Evolutionary conservation across 2,329 filamentous ascomycete genomes (phyloP).

Genomic region (Phoma sp.): DNA sequence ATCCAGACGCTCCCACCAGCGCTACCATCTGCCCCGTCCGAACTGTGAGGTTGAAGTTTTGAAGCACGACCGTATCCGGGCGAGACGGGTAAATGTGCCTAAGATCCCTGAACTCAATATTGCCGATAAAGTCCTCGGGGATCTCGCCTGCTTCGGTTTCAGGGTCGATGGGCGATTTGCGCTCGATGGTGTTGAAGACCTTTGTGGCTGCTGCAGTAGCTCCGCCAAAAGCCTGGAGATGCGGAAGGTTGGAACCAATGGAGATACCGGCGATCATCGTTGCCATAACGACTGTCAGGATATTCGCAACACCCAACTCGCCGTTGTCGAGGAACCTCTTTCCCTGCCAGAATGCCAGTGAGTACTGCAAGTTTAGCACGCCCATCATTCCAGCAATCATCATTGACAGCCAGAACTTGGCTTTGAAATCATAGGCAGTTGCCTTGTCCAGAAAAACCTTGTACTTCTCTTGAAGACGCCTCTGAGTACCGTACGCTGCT

Average conservation of each 20-base stretch:
- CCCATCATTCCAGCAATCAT: conserved; percentile 88
- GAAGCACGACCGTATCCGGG: conserved; percentile 87
- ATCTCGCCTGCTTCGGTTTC: conserved; percentile 73
- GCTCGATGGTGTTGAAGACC: conserved; percentile 93
- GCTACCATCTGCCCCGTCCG: conserved; percentile 92
- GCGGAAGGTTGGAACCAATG: conserved; percentile 73
- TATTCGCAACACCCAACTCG: conserved; percentile 69
- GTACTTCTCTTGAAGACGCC: conserved; percentile 87
- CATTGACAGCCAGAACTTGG: conserved; percentile 73
- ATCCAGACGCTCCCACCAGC: conserved; percentile 90
- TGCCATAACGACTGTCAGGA: conserved; percentile 86
- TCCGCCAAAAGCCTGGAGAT: conserved; percentile 84
- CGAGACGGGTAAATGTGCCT: conserved; percentile 95
- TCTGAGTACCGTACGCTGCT: conserved; percentile 90
- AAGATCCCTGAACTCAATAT: conserved; percentile 79
- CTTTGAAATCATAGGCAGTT: conserved; percentile 76
- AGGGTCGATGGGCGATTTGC: conserved; percentile 82
- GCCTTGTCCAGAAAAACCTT: conserved; percentile 75
- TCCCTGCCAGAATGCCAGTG: conserved; percentile 56
- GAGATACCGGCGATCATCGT: conserved; percentile 94
- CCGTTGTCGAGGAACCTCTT: conserved; percentile 61
- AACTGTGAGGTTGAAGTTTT: conserved; percentile 78
- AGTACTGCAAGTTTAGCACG: conserved; percentile 77
- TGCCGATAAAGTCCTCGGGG: conserved; percentile 75
- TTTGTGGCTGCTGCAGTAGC: conserved; percentile 85